phyloP scores from a whole-genome alignment of 2,329 filamentous ascomycete species.

The Penicillium janthinellum region DNA sequence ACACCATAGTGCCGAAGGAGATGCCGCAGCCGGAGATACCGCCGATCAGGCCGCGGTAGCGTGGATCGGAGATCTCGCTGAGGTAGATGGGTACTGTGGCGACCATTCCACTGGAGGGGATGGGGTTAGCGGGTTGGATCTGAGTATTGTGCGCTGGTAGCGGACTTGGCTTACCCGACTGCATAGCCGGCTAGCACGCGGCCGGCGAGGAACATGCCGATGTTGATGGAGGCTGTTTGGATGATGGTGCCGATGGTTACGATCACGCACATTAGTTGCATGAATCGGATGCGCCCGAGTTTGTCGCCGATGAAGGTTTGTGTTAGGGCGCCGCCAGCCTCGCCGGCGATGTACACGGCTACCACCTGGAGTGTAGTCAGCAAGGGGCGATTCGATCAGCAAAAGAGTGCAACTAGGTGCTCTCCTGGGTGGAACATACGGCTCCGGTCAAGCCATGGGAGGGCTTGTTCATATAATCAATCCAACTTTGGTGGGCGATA shows the following conservation, averaged over 20 bases:
- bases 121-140: background rate
- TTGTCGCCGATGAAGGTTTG: conserved; percentile 58
- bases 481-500: conserved; percentile 63
- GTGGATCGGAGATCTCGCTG: conserved; percentile 55
- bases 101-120: conserved; percentile 46
- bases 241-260: conserved; percentile 58
- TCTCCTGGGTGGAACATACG: conserved; percentile 31
- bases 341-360: conserved; percentile 62
- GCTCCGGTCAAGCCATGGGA: conserved; percentile 59
- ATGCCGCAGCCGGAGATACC: conserved; percentile 59
- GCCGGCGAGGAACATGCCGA: conserved; percentile 57
- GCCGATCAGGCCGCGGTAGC: conserved; percentile 55
- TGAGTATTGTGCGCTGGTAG: background rate
- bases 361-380: conserved; percentile 47
- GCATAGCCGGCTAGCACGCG: conserved; percentile 52
- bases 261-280: conserved; percentile 56
- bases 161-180: conserved; percentile 41
- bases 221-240: conserved; percentile 58
- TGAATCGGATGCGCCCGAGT: conserved; percentile 57
- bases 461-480: conserved; percentile 60
- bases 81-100: conserved; percentile 59
- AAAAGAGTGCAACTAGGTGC: background rate
- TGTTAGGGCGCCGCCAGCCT: conserved; percentile 56
- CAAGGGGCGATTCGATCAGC: background rate
- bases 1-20: conserved; percentile 58